Percentiles rank a stretch among this genome's conserved stretches.
phyloP scores from a whole-genome alignment of 2,329 filamentous ascomycete species.

The Pestalotiopsis sp. region DNA sequence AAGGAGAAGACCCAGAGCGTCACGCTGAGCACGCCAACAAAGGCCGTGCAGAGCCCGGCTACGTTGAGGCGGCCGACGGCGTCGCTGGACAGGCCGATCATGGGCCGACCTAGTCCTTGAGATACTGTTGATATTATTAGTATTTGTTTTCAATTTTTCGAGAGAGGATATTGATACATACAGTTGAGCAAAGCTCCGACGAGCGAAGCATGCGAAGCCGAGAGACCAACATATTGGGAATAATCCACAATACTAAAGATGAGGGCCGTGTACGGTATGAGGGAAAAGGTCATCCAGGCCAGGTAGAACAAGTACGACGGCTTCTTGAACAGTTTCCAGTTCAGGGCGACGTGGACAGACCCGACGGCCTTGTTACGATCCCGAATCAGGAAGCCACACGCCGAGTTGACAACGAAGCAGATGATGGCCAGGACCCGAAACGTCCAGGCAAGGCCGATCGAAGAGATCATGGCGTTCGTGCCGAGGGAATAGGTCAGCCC shows the following conservation, averaged over 20 bases:
- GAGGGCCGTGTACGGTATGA: conserved; percentile 76
- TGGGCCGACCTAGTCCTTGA: conserved; percentile 68
- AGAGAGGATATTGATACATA: conserved; percentile 26
- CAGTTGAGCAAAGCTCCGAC: conserved; percentile 75
- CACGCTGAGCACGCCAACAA: conserved; percentile 65
- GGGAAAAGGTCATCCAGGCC: conserved; percentile 69
- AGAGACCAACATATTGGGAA: conserved; percentile 67
- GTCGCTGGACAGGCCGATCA: conserved; percentile 75
- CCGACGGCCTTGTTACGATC: conserved; percentile 75
- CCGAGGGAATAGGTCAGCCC: conserved; percentile 70
- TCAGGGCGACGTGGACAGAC: conserved; percentile 67
- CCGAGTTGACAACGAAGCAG: conserved; percentile 50
- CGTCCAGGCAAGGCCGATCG: conserved; percentile 64
- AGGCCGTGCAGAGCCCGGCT: conserved; percentile 64
- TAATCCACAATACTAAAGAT: conserved; percentile 78
- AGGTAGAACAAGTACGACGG: conserved; percentile 66
- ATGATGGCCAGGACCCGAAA: conserved; percentile 45
- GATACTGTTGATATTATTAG: conserved; percentile 37
- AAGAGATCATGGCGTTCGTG: conserved; percentile 67
- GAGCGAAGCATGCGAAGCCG: conserved; percentile 67
- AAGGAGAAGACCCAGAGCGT: conserved; percentile 72
- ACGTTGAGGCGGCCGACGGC: conserved; percentile 73
- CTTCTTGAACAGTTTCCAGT: conserved; percentile 61
- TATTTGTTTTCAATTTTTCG: too few species aligned
- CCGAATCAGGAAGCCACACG: conserved; percentile 63